Conservation (phyloP, 2,329 filamentous ascomycete genomes). For the Chrysosphaeria jannelii region DNA sequence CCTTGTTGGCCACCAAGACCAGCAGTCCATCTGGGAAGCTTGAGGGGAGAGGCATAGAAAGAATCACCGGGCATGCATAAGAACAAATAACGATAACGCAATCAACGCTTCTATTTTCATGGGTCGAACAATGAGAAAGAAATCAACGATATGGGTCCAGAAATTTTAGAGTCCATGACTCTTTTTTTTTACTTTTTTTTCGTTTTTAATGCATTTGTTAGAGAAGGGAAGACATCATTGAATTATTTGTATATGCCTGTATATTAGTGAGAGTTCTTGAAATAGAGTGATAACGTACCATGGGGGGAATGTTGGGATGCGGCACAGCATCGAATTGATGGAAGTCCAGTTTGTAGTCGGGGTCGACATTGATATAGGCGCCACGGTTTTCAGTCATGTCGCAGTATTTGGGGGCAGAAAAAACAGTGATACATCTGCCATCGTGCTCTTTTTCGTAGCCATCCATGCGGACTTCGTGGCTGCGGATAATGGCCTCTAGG, state of each 20-base stretch:
- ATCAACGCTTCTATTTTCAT: no score
- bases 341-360: slow-evolving; percentile 74
- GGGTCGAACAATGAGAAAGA: no score
- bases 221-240: slow-evolving; percentile 50
- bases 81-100: no score
- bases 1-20: slow-evolving; percentile 19
- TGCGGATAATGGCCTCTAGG: slow-evolving; percentile 79
- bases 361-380: slow-evolving; percentile 88
- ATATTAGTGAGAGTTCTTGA: slow-evolving; percentile 3
- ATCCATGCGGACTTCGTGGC: slow-evolving; percentile 94
- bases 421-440: slow-evolving; percentile 87
- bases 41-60: no score
- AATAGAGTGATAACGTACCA: slow-evolving; percentile 20
- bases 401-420: slow-evolving; percentile 92
- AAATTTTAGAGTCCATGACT: no score
- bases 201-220: no score
- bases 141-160: no score
- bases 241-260: slow-evolving; percentile 61
- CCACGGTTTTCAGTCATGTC: slow-evolving; percentile 96
- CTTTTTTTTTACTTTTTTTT: no score
- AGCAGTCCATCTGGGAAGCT: slow-evolving; percentile 16
- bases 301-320: slow-evolving; percentile 83
- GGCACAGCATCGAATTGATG: slow-evolving; percentile 89
- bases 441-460: slow-evolving; percentile 98
- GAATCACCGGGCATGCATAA: no score